A percentile compares a stretch with the other conserved stretches of the same genome.
Evolutionary conservation across 345 rosid species (phyloP).

Genomic region (Camelina hispida): DNA sequence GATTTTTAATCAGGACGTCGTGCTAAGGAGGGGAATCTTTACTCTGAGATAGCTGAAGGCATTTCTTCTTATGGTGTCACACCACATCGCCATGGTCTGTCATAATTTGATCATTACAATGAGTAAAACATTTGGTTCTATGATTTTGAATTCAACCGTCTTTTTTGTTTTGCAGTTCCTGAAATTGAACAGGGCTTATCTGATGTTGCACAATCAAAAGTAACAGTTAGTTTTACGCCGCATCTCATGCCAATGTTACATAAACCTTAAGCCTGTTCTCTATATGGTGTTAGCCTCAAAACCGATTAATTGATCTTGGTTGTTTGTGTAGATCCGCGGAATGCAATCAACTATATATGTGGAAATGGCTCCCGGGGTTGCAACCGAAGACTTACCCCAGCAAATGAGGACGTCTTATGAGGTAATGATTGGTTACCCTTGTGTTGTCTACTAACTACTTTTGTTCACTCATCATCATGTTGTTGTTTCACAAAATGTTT

Average conservation of each 20-base stretch:
- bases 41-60: constrained; percentile 88
- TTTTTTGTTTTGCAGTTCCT: constrained; percentile 67
- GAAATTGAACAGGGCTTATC: constrained; percentile 97
- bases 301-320: not conserved
- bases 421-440: constrained; percentile 50
- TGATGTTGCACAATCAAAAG: constrained; percentile 67
- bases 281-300: constrained; percentile 19
- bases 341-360: constrained; percentile 95
- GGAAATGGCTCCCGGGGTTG: constrained; percentile 79
- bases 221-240: constrained; percentile 93
- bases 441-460: not conserved
- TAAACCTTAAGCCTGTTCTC: constrained; percentile 6
- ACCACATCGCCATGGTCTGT: constrained; percentile 85
- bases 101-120: not conserved
- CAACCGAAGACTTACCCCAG: constrained; percentile 61
- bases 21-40: constrained; percentile 86
- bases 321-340: constrained; percentile 72
- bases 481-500: not conserved
- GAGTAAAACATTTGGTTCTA: not conserved
- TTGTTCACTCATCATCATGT: not conserved
- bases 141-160: constrained; percentile 18
- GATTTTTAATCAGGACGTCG: constrained; percentile 66
- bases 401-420: constrained; percentile 59
- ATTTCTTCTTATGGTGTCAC: constrained; percentile 91
- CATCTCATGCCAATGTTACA: constrained; percentile 98